phyloP scores from a whole-genome alignment of 306 rosid genomes.

The Sicyos baderoa region DNA sequence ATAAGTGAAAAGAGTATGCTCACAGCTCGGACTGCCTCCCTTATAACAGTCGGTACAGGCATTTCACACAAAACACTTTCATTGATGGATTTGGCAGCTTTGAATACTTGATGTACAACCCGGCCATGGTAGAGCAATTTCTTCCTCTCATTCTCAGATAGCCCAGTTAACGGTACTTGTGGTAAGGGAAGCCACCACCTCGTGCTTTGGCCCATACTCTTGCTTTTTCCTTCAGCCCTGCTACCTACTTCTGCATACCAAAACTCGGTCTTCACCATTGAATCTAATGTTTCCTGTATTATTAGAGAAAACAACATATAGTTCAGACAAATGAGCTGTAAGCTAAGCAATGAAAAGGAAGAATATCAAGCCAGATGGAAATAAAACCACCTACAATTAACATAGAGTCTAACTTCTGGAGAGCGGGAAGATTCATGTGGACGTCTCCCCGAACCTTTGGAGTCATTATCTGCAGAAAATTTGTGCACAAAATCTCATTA shows the following conservation, averaged over 20 bases:
- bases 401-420: constrained; percentile 89
- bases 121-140: constrained; percentile 53
- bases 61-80: constrained; percentile 72
- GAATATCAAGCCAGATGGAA: background rate
- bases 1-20: constrained; percentile 13
- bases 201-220: constrained; percentile 36
- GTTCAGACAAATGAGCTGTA: constrained; percentile 8
- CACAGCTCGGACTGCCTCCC: constrained; percentile 76
- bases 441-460: constrained; percentile 86
- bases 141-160: constrained; percentile 55
- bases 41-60: constrained; percentile 61
- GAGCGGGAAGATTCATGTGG: constrained; percentile 92
- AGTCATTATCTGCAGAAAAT: constrained; percentile 67
- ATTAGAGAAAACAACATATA: background rate
- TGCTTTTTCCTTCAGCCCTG: constrained; percentile 57
- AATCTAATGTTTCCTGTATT: constrained; percentile 74
- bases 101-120: constrained; percentile 71
- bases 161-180: constrained; percentile 62
- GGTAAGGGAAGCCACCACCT: constrained; percentile 94
- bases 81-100: constrained; percentile 82
- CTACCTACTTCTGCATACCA: constrained; percentile 88
- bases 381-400: constrained; percentile 60
- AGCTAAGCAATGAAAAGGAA: background rate
- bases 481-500: background rate
- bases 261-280: constrained; percentile 77